Evolutionary conservation across 2,329 filamentous ascomycete genomes (phyloP), one percentile per base, ranked within the genome.

Genomic region (Exophiala viscosa): DNA sequence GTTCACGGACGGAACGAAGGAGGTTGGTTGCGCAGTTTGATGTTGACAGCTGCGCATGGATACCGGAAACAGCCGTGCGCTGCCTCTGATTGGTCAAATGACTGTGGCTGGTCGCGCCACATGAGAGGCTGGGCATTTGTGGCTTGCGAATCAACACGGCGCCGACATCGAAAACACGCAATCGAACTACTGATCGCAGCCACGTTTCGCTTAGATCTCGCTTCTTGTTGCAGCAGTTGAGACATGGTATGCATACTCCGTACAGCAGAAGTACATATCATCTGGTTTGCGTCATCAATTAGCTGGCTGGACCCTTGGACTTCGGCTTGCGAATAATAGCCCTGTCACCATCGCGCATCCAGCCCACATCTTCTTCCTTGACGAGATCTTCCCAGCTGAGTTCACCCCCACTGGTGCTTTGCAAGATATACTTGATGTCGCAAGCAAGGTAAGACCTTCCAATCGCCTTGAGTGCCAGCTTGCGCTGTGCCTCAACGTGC

Each of bases 401-500:
- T 33, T 66, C 65, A 34, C 70, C 67, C 8, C 73, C 72, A 7
- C 71, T 71, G 47, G 72, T 71, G 39, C 68, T 76, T 43, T 83
- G 83, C 3, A 87, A 79, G 52, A 82, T 78, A 65, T 77, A 79
- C 70, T 93, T 88, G 45, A 96, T 71, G 68, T 85, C 87, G 7
- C 90, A 85, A 15, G 73, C 82, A 59, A 96, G 72, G 69, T 99
- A 99, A 3, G 86, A 81, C 64, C 84, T 81, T 1, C 90, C 90
- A 49, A 97, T 81, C 67, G 90, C 93, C 74, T 96, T 95, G 61
- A 97, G 74, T 32, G 88, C 83, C 70, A 91, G 86, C 60, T 82
- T 75, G 61, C 87, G 78, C 65, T 96, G 78, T n/a, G 80, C 77
- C 18, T 83, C 80, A 61, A 89, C 87, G 7, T 88, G 87, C 75